A percentile compares a stretch with the other conserved stretches of the same genome.
These are phyloP conservation scores for Paramecium bursaria DNA, from an alignment of 73 alveolate genomes.

Conservation along the genomic window DNA sequence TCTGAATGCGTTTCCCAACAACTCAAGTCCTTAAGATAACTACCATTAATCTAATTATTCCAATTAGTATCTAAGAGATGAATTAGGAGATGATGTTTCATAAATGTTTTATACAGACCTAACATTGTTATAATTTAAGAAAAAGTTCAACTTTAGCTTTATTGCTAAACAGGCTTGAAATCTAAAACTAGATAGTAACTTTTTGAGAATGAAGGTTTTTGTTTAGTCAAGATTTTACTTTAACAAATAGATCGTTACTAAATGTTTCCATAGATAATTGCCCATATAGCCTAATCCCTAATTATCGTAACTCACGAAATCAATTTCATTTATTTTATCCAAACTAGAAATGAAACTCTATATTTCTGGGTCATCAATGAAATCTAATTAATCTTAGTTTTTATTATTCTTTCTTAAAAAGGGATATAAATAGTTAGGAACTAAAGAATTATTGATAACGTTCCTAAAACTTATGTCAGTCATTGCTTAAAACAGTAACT, in stretches of 20 bases:
- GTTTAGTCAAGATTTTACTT: neutral
- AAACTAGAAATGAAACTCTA: neutral
- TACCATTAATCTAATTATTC: neutral
- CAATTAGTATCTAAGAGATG: neutral
- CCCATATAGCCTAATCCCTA: slow-evolving; percentile 2
- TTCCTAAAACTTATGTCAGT: slow-evolving; percentile 12
- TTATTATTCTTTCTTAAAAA: neutral
- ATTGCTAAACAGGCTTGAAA: neutral
- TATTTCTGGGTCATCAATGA: neutral
- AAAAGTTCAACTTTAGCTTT: neutral
- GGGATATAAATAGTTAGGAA: neutral
- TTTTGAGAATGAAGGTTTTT: neutral
- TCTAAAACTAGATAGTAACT: neutral
- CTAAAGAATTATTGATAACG: neutral
- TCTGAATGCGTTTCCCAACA: neutral
- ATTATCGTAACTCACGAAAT: slow-evolving; percentile 1
- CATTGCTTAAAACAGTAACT: slow-evolving; percentile 41
- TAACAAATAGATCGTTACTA: neutral
- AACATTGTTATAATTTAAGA: neutral
- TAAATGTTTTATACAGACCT: neutral
- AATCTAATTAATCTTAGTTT: neutral
- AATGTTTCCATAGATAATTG: neutral
- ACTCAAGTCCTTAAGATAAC: neutral
- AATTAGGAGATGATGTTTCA: neutral
- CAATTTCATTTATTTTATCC: slow-evolving; percentile 29